Percentiles rank a stretch among this genome's conserved stretches.
phyloP scores from a whole-genome alignment of 768 basidiomycete genomes.

The Pulveroboletus sp. region DNA sequence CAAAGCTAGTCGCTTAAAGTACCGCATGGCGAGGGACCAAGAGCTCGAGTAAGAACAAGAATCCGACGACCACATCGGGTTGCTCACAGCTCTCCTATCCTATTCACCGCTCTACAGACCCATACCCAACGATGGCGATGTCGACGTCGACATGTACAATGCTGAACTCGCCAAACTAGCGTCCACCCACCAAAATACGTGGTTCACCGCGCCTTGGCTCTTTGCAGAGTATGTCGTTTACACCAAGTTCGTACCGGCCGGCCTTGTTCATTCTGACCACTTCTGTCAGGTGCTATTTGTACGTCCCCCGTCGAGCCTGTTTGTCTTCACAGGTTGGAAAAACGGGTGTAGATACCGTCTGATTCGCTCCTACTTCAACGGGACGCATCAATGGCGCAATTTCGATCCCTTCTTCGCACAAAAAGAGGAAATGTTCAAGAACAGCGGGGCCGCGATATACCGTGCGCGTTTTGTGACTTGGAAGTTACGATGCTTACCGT shows the following conservation, averaged over 20 bases:
- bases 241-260: neutral
- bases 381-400: conserved; percentile 61
- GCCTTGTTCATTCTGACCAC: neutral
- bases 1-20: conserved; percentile 72
- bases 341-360: conserved; percentile 65
- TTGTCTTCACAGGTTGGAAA: neutral
- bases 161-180: conserved; percentile 53
- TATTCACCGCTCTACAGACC: conserved; percentile 36
- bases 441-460: conserved; percentile 71
- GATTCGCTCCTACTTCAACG: conserved; percentile 65
- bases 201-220: conserved; percentile 96
- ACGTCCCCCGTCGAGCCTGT: conserved; percentile 18
- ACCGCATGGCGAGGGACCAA: conserved; percentile 80
- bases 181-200: conserved; percentile 52
- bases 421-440: conserved; percentile 78
- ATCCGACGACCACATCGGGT: neutral
- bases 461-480: conserved; percentile 42
- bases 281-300: conserved; percentile 66
- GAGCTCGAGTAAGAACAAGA: conserved; percentile 50
- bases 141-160: conserved; percentile 74
- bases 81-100: neutral
- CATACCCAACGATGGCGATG: conserved; percentile 72
- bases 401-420: conserved; percentile 82
- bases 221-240: conserved; percentile 72
- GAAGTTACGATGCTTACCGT: neutral